Evolutionary conservation across 129 eudicot species (phyloP).

Genomic region (Centella asiatica): DNA sequence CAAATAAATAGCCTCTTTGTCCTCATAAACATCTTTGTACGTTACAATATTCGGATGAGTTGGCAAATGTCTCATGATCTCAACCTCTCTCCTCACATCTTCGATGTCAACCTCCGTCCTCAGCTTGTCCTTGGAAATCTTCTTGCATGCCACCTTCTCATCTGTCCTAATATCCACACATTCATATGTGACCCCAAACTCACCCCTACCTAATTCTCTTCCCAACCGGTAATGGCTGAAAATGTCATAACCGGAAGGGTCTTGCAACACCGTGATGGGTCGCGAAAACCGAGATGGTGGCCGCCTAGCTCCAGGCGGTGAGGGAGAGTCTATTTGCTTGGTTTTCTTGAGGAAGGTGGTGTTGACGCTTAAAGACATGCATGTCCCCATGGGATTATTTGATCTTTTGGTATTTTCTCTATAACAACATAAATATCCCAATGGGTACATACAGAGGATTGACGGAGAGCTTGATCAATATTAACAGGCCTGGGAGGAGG

Average conservation of each 20-base stretch:
- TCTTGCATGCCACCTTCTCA: constrained; percentile 66
- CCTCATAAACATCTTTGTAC: constrained; percentile 79
- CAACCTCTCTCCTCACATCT: constrained; percentile 86
- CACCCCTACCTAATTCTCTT: constrained; percentile 81
- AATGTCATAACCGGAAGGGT: constrained; percentile 37
- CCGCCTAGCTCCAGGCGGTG: constrained; percentile 2
- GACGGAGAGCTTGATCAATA: no score
- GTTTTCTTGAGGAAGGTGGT: constrained; percentile 24
- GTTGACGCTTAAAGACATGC: constrained; percentile 54
- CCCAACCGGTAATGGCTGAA: constrained; percentile 44
- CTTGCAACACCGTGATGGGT: constrained; percentile 30
- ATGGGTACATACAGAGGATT: background rate
- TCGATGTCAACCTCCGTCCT: constrained; percentile 69
- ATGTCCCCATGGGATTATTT: constrained; percentile 59
- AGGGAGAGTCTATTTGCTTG: constrained; percentile 21
- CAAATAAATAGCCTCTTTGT: constrained; percentile 66
- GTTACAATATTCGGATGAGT: constrained; percentile 67
- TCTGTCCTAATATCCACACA: constrained; percentile 46
- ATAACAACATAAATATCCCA: background rate
- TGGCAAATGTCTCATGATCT: constrained; percentile 77
- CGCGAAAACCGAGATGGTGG: constrained; percentile 9
- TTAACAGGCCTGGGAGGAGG: no score
- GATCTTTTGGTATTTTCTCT: background rate
- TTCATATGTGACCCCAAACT: constrained; percentile 79
- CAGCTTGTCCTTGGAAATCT: constrained; percentile 61